Base-by-base conservation (phyloP, 148 eudicot genomes). In the Gaultheria prostrata region DNA sequence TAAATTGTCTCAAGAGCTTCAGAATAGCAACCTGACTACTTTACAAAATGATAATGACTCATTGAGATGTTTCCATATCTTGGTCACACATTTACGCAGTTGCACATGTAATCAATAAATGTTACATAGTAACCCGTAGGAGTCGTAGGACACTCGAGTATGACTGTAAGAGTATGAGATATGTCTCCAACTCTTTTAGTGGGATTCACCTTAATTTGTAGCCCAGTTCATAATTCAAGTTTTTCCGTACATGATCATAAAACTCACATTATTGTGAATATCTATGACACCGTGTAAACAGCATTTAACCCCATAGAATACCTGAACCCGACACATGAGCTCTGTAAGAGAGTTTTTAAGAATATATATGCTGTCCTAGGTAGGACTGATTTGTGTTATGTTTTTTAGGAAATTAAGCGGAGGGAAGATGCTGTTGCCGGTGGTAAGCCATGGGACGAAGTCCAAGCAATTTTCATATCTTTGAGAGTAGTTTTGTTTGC, bases 371-470 rank as follows among this genome's bases (percentile, higher is more conserved):
- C 32, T 46, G 18, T n/a, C 50, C 79, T 70, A 57, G 35, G n/a
- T 79, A 76, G 50, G 7, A 77, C 59, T 81, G 39, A 61, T 83
- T 26, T n/a, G 65, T 43, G 18, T 13, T 77, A 32, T 78, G 21
- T 45, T 85, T 83, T 81, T 77, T 89, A 91, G 93, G 93, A 91
- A 17, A 86, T 91, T 49, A 89, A 88, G 88, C 89, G 91, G 26
- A 89, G 93, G 82, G 93, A 91, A 85, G 90, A 88, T 39, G 89
- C 93, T 85, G 91, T 91, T 85, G 82, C 91, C n/a, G 71, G 88
- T 84, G 93, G 93, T 91, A 85, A 82, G 88, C 50, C 54, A 45
- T 77, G 65, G 75, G 73, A 80, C 48, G 14, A 65, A 81, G 57
- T 13, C 83, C 57, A 81, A 61, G 53, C 8, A 1, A n/a, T 35